Percentiles rank a stretch among this genome's conserved stretches.
Conservation (phyloP, 176 grass and related monocot genomes). For the Oryza rufipogon region DNA sequence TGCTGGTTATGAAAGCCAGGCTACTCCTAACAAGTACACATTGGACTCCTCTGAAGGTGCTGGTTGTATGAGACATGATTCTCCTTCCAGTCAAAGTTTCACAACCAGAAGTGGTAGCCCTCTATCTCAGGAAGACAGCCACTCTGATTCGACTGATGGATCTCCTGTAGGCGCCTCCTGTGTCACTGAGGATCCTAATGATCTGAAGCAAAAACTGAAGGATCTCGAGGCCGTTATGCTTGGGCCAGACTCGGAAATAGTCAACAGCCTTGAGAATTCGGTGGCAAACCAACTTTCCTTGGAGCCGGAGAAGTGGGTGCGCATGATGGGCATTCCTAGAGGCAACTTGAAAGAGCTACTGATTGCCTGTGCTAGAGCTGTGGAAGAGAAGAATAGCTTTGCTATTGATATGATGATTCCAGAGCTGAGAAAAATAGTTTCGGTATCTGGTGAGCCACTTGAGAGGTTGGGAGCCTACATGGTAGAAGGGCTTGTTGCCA, state of each 20-base stretch:
- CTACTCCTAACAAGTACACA: slow-evolving; percentile 40
- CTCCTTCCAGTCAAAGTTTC: slow-evolving; percentile 52
- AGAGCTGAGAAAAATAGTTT: slow-evolving; percentile 85
- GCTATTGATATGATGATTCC: slow-evolving; percentile 54
- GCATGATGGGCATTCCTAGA: slow-evolving; percentile 57
- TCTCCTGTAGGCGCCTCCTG: slow-evolving; percentile 76
- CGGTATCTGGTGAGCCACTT: slow-evolving; percentile 77
- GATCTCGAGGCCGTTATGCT: slow-evolving; percentile 87
- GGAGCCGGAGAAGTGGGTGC: slow-evolving; percentile 53
- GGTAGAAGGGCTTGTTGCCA: slow-evolving; percentile 92
- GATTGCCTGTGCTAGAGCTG: slow-evolving; percentile 75
- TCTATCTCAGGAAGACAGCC: slow-evolving; percentile 51
- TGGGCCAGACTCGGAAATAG: slow-evolving; percentile 61
- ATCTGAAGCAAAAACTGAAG: slow-evolving; percentile 75
- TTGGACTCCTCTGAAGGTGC: slow-evolving; percentile 59
- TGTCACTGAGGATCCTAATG: slow-evolving; percentile 71
- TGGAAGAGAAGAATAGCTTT: slow-evolving; percentile 60
- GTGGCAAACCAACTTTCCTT: slow-evolving; percentile 38
- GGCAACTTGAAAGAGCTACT: slow-evolving; percentile 77
- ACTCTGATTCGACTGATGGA: slow-evolving; percentile 45
- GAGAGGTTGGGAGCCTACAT: slow-evolving; percentile 90
- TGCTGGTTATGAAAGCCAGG: slow-evolving; percentile 37
- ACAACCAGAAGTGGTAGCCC: slow-evolving; percentile 54
- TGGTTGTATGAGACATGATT: slow-evolving; percentile 40
- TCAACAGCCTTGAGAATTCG: slow-evolving; percentile 48